Evolutionary conservation across 768 basidiomycete species (phyloP), one percentile per base, ranked within the genome.

Genomic region (Termitomyces sp.): DNA sequence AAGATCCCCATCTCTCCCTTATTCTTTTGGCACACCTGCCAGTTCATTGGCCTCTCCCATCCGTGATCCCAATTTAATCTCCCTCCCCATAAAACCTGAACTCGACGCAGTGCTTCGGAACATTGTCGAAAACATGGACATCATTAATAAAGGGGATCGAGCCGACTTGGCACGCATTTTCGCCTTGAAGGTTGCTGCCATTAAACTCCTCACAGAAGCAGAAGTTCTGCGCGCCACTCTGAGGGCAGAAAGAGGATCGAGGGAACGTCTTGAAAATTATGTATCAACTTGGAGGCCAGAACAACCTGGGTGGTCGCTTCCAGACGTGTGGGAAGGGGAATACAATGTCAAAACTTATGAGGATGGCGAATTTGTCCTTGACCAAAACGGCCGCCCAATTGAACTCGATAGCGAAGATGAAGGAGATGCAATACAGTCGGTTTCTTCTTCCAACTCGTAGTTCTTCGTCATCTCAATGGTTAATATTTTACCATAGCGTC

Each of bases 251-350:
- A 56, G 46, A 31, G 50, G 40, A 1, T 58, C 45, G 27, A 58
- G 60, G 29, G 35, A 47, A n/a, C 65, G 63, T 25, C 39, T 63
- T 12, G 53, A 59, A 33, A 49, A 47, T n/a, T 64, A 59, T 44
- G 32, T 58, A 13, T 35, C 52, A 9, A 51, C 61, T 38, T 66
- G 60, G 62, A 49, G 39, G 12, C 39, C 31, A 12, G 40, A 52
- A 5, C 12, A 36, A 9, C 50, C 52, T 15, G 16, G 29, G 5
- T 66, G 65, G 65, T 53, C 54, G 2, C 56, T 54, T 20, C 29
- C 56, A n/a, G 63, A 64, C n/a, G 56, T 63, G 3, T 64, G 60
- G 59, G 51, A 55, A 3, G 61, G 59, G 4, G 5, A 52, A 35
- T 48, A 62, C 27, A 50, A 41, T 18, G 39, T 66, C 11, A 11